These are phyloP conservation scores for Stagonosporopsis chrysanthemi DNA, from an alignment of 2,329 filamentous ascomycete species.

Conservation along the genomic window DNA sequence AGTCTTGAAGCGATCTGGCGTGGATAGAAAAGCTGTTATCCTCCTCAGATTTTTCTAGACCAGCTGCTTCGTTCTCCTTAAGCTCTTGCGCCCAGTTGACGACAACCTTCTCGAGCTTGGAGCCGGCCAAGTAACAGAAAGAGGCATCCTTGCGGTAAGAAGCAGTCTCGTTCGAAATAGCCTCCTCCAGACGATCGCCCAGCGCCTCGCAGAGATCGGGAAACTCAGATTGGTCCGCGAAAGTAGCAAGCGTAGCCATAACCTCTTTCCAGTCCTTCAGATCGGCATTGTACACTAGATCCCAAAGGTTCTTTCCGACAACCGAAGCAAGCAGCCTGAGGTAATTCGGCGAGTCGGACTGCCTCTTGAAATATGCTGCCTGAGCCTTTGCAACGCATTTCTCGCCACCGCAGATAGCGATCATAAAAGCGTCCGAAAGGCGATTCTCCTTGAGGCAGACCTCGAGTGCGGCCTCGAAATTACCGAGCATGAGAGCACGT, in stretches of 20 bases:
- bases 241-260: conserved; percentile 95
- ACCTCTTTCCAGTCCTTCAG: conserved; percentile 95
- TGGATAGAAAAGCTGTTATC: conserved; percentile 93
- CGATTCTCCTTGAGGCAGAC: conserved; percentile 88
- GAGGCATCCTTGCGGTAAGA: conserved; percentile 81
- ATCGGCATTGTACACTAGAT: conserved; percentile 95
- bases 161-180: conserved; percentile 60
- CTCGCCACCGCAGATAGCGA: conserved; percentile 95
- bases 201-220: conserved; percentile 93
- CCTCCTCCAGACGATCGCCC: conserved; percentile 86
- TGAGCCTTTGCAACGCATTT: conserved; percentile 94
- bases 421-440: conserved; percentile 95
- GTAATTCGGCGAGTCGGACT: conserved; percentile 86
- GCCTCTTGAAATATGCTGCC: conserved; percentile 84
- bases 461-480: conserved; percentile 89
- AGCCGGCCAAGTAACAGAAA: conserved; percentile 95
- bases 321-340: conserved; percentile 88
- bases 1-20: conserved; percentile 83
- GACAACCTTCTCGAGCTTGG: conserved; percentile 97
- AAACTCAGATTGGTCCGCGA: conserved; percentile 89
- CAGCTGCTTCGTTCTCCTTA: conserved; percentile 79
- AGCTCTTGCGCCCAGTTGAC: conserved; percentile 92
- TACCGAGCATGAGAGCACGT: conserved; percentile 83
- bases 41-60: conserved; percentile 70
- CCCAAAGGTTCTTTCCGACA: conserved; percentile 96